Conservation (phyloP, 768 basidiomycete genomes). For the Tulasnella sp. region DNA sequence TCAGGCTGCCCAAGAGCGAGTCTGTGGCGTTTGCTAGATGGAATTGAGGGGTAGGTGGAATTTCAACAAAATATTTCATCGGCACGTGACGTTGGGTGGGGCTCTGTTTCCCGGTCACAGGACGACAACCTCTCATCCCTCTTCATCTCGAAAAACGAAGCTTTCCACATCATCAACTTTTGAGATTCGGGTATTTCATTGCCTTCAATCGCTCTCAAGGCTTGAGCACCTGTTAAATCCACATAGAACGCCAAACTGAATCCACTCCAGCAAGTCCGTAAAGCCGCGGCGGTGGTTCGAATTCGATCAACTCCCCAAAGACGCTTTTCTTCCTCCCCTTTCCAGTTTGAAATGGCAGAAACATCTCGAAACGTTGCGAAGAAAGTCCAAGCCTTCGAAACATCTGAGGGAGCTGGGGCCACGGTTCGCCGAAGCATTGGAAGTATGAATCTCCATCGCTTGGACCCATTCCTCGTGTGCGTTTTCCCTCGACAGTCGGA, state of each 20-base stretch:
- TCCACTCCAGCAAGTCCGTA: not conserved
- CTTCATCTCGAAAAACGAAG: too few species aligned
- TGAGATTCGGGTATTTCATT: not conserved
- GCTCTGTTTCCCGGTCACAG: too few species aligned
- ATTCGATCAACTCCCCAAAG: not conserved
- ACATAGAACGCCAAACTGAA: not conserved
- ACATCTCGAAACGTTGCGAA: slow-evolving; percentile 60
- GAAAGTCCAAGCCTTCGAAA: slow-evolving; percentile 72
- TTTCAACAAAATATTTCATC: too few species aligned
- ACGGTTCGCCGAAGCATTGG: slow-evolving; percentile 86
- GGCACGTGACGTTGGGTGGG: too few species aligned
- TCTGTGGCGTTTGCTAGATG: not conserved
- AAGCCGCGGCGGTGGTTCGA: not conserved
- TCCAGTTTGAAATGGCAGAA: not conserved
- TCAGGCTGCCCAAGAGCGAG: not conserved
- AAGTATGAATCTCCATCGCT: slow-evolving; percentile 62
- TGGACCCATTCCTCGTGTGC: slow-evolving; percentile 84
- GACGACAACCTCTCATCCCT: too few species aligned
- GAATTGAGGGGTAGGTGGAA: not conserved
- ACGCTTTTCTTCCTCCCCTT: not conserved
- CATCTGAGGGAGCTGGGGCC: slow-evolving; percentile 69
- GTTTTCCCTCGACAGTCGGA: slow-evolving; percentile 22
- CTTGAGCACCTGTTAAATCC: not conserved
- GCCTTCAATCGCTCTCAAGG: too few species aligned
- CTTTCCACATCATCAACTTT: not conserved